Base-by-base conservation (phyloP, 768 basidiomycete species). In the Trametes meyenii region DNA sequence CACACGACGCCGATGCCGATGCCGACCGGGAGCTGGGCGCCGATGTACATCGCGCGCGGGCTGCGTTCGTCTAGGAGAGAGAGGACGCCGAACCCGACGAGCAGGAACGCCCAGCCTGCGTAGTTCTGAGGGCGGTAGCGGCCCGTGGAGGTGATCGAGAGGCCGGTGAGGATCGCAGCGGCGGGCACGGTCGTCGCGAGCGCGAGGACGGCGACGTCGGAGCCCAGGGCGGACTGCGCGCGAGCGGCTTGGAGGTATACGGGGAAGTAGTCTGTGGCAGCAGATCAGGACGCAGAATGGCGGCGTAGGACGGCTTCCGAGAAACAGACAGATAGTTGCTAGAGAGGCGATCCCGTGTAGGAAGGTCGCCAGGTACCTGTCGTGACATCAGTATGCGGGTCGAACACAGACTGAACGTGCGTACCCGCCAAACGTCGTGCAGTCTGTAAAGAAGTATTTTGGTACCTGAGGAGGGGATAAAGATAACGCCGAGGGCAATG, bases 241-340 rank as follows among this genome's bases (percentile, higher is more conserved):
- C 73, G 73, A 54, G 71, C 75, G 0, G 79, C 80, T 65, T 83
- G 82, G 68, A 77, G 82, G 63, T 77, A 82, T 7, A 79, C 76
- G 17, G 79, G 78, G 1, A 82, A 58, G 63, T 77, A 82, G 59
- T 74, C 73, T 60, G 38, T 26, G 63, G 51, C 23, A 50, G 26
- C 7, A 43, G 29, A 8, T 33, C 8, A 33, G 29, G 29, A 33
- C 43, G 16, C 43, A 44, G 13, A 44, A 16, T 1, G n/a, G 8
- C 21, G 16, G 17, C 8, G 17, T 44, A 17, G 21, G 43, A 8
- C 17, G 17, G 43, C 2, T 33, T 33, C 29, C 29, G 29, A 33
- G 29, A 29, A 50, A 53, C 67, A 55, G 16, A 72, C 69, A 70
- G 1, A 72, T 66, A 2, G 66, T 46, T 1, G 61, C 55, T 11